These are phyloP conservation scores for Cruciata laevipes DNA, from an alignment of 257 asterid species.

Conservation along the genomic window DNA sequence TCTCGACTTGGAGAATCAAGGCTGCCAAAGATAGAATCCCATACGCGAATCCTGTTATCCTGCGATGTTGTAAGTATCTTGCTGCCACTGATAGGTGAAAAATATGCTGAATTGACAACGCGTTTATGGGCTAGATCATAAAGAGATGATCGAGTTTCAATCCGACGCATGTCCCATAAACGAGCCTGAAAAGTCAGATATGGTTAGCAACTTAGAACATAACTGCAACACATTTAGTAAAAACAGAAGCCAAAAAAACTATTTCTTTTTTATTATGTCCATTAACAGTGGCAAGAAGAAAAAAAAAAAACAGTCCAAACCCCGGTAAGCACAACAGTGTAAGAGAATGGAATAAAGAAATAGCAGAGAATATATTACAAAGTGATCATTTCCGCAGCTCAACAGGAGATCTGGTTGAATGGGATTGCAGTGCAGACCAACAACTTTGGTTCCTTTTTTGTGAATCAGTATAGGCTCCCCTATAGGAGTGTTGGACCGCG, in stretches of 20 bases:
- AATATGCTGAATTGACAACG: constrained; percentile 92
- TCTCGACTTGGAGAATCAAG: constrained; percentile 87
- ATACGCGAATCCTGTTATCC: constrained; percentile 82
- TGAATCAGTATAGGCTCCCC: constrained; percentile 72
- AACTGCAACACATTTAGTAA: background rate
- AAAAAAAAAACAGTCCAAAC: background rate
- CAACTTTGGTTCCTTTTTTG: constrained; percentile 95
- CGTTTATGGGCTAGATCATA: constrained; percentile 71
- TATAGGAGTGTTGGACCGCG: constrained; percentile 45
- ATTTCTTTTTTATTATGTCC: constrained; percentile 1
- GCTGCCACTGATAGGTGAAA: constrained; percentile 87
- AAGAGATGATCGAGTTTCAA: constrained; percentile 73
- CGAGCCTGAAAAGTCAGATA: constrained; percentile 58
- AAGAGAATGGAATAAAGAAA: constrained; percentile 7
- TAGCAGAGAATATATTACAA: constrained; percentile 42
- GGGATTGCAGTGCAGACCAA: constrained; percentile 93
- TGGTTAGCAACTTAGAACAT: constrained; percentile 9
- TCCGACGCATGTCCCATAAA: constrained; percentile 81
- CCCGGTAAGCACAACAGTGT: constrained; percentile 1
- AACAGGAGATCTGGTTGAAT: constrained; percentile 87
- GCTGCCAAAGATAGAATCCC: constrained; percentile 93
- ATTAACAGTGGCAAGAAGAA: background rate
- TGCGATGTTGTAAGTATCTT: constrained; percentile 92
- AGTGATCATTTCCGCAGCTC: constrained; percentile 96
- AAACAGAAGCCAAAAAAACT: background rate